Evolutionary conservation across 495 filamentous ascomycete species (phyloP), one percentile per base, ranked within the genome.

Genomic region (Penicillium argentinense): DNA sequence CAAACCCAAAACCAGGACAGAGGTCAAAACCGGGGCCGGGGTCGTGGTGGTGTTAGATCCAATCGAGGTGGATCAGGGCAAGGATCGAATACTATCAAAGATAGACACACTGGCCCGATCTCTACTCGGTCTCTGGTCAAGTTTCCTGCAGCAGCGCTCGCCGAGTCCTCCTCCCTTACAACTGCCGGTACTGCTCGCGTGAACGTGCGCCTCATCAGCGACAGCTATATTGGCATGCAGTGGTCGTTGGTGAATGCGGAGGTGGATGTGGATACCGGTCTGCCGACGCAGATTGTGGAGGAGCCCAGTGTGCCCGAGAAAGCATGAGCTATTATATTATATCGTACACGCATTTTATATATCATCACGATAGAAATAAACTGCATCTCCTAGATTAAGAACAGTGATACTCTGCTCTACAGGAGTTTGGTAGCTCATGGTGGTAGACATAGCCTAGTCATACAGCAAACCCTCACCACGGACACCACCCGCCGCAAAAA

Each of bases 201-300:
- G 9, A 84, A 89, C 71, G 77, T 95, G 16, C 57, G 73, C 49
- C 78, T 95, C 1, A 67, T 91, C 29, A 96, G 90, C 69, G 91
- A 97, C 76, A 84, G 80, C 16, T 97, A 97, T 71, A 70, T 89
- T 21, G 87, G 85, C 0, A 84, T 97, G 83, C 73, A 83, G 54
- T 95, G 87, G 76, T 68, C 59, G 3, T 21, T 71, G 22, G 42
- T 53, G 1, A 56, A 60, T 29, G 58, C 68, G 23, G 62, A 64
- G 26, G 58, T 68, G 0, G 47, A 52, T 13, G 19, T 67, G 21
- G 57, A 28, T 3, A 23, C 34, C 9, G 39, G 18, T 1, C n/a
- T 42, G 9, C 42, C 34, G 28, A 61, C 39, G 6, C 64, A 68
- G 54, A 47, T 21, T 18, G 39, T 69, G 1, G 38, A 57, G 11